Evolutionary conservation across 352 stramenopile genomes (phyloP).

Genomic region (Achlya hypogyna): DNA sequence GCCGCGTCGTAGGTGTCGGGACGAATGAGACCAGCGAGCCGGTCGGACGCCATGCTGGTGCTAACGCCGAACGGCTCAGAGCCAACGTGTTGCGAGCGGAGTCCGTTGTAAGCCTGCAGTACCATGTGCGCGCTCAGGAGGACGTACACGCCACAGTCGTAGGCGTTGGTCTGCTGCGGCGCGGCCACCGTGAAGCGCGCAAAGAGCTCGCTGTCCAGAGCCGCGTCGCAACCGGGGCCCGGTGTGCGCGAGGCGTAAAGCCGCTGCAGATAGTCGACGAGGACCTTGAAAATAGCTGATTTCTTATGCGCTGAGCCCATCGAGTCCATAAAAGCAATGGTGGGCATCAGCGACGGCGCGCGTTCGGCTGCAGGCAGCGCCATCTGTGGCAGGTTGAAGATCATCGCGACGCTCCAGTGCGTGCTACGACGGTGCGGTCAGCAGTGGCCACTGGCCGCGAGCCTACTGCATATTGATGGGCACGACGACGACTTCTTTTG

Average conservation of each 20-base stretch:
- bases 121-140: constrained; percentile 55
- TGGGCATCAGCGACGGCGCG: constrained; percentile 18
- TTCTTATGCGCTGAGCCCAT: constrained; percentile 3
- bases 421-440: constrained; percentile 31
- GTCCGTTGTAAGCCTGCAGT: constrained; percentile 19
- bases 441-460: background rate
- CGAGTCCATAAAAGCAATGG: background rate
- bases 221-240: too few relatives aligned
- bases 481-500: constrained; percentile 69
- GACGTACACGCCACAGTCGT: constrained; percentile 59
- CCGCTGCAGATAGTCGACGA: background rate
- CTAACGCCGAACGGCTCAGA: background rate
- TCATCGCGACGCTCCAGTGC: constrained; percentile 77
- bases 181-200: constrained; percentile 22
- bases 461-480: constrained; percentile 80
- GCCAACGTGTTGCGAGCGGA: background rate
- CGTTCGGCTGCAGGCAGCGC: constrained; percentile 29
- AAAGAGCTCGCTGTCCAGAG: too few relatives aligned
- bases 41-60: background rate
- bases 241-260: too few relatives aligned
- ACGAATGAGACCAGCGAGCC: background rate
- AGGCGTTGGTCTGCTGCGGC: constrained; percentile 50
- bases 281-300: constrained; percentile 30
- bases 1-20: background rate
- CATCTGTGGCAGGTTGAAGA: constrained; percentile 41